Evolutionary conservation across 345 rosid species (phyloP), one percentile per base, ranked within the genome.

Genomic region (Cardamine resedifolia): DNA sequence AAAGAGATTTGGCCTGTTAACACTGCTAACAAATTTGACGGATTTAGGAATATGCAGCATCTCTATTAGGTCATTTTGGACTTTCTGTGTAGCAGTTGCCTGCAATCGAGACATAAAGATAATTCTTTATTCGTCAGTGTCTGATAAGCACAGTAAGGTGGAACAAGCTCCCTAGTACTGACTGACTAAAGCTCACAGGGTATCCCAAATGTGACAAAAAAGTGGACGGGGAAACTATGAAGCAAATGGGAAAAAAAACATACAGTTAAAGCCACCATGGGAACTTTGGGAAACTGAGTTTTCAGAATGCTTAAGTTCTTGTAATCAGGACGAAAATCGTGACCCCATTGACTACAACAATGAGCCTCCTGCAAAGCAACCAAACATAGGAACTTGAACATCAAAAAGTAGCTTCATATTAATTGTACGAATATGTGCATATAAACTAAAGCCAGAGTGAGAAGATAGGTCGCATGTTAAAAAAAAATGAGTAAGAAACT

Each of bases 281-380:
- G 96, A 63, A 94, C 89, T 63, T 72, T 83, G 15, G 96, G 90
- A 85, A 94, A 94, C 83, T 89, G 98, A 60, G 88, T 94, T 84
- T 94, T 94, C 58, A 94, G 86, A 72, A 94, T 88, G 61, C 96
- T 86, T 49, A 94, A 91, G 81, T 84, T 91, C 80, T 91, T 94
- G 80, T 94, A 94, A 70, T 94, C 98, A 14, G 97, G 98, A 44
- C 98, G 98, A 80, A 94, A 94, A 77, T 94, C 97, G 47, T 91
- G 98, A 64, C 98, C 98, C 98, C 98, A 94, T 76, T 94, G 98
- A 77, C 97, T 94, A 81, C 98, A 91, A 69, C 98, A 94, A 86
- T 94, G 98, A 70, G 98, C 98, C 86, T 94, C 98, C 98, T 94
- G 88, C 71, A 84, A 65, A 81, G 61, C 27, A 80, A 71, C 34